Evolutionary conservation across 2,329 filamentous ascomycete species (phyloP).

Genomic region (Colletotrichum trifolii): DNA sequence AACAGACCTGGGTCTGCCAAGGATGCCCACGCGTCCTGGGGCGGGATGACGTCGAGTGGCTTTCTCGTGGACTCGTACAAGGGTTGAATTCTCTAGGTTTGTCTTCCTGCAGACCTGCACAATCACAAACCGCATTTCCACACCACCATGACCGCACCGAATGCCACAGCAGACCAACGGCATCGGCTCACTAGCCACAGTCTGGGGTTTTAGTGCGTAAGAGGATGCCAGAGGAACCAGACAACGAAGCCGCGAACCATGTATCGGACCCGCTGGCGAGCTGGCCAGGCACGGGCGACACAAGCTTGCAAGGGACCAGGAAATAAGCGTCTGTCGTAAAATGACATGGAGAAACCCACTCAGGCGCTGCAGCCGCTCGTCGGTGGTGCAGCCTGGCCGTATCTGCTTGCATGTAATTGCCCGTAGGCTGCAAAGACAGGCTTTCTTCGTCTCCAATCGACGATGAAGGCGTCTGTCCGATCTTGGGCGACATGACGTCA

Average conservation of each 20-base stretch:
- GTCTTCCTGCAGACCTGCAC: slow-evolving; percentile 11
- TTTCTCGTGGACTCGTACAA: background rate
- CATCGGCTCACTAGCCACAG: slow-evolving; percentile 30
- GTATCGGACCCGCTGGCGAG: background rate
- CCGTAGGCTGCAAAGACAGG: background rate
- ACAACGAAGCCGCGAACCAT: slow-evolving; percentile 2
- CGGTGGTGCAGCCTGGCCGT: no score
- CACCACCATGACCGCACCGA: slow-evolving; percentile 22
- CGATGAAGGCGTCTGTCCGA: slow-evolving; percentile 1
- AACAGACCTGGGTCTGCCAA: slow-evolving; percentile 20
- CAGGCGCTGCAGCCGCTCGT: no score
- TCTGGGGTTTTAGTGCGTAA: slow-evolving; percentile 29
- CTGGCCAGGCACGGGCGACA: background rate
- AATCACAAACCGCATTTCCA: background rate
- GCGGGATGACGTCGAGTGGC: slow-evolving; percentile 33
- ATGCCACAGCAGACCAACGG: slow-evolving; percentile 8
- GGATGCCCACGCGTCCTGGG: slow-evolving; percentile 26
- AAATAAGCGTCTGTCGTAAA: background rate
- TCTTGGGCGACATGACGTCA: slow-evolving; percentile 32
- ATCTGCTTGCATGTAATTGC: slow-evolving; percentile 1
- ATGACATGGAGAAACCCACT: background rate
- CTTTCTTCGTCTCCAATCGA: slow-evolving; percentile 24
- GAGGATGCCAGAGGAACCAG: slow-evolving; percentile 11
- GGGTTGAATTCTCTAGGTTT: background rate
- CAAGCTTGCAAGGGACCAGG: background rate